These are phyloP conservation scores for Fusarium chuoi DNA, from an alignment of 2,329 filamentous ascomycete species.

Conservation along the genomic window DNA sequence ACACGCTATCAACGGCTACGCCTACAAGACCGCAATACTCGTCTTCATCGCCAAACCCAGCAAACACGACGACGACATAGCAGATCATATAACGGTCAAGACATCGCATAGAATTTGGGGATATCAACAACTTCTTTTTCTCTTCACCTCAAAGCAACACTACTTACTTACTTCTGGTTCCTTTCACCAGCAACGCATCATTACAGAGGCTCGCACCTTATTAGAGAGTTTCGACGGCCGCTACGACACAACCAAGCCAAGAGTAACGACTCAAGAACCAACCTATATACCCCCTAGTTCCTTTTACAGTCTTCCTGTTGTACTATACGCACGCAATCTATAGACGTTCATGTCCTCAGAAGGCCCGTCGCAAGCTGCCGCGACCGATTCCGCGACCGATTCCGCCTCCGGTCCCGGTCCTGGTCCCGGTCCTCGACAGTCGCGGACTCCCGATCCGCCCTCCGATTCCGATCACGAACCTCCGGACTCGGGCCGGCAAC, in stretches of 20 bases:
- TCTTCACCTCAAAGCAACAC: background rate
- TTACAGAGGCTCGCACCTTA: constrained; percentile 36
- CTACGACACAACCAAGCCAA: constrained; percentile 2
- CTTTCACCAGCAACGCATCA: background rate
- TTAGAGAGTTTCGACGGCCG: constrained; percentile 39
- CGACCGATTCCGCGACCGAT: constrained; percentile 24
- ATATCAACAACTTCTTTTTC: background rate
- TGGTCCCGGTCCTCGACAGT: constrained; percentile 16
- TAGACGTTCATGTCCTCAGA: constrained; percentile 38
- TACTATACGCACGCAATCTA: constrained; percentile 1
- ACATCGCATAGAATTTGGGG: constrained; percentile 2
- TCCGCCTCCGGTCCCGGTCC: constrained; percentile 27
- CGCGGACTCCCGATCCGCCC: constrained; percentile 1
- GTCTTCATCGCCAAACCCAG: constrained; percentile 12
- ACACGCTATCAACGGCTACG: constrained; percentile 34
- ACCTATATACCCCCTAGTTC: background rate
- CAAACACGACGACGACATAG: background rate
- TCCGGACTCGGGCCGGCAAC: constrained; percentile 13
- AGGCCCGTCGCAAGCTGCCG: constrained; percentile 18
- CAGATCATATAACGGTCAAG: background rate
- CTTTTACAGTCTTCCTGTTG: background rate
- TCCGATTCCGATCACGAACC: constrained; percentile 15
- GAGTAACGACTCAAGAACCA: background rate
- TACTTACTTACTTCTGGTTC: background rate
- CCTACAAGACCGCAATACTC: constrained; percentile 20